Evolutionary conservation across 1,284 basidiomycete genomes (phyloP).

Genomic region (Naganishia liquefaciens): DNA sequence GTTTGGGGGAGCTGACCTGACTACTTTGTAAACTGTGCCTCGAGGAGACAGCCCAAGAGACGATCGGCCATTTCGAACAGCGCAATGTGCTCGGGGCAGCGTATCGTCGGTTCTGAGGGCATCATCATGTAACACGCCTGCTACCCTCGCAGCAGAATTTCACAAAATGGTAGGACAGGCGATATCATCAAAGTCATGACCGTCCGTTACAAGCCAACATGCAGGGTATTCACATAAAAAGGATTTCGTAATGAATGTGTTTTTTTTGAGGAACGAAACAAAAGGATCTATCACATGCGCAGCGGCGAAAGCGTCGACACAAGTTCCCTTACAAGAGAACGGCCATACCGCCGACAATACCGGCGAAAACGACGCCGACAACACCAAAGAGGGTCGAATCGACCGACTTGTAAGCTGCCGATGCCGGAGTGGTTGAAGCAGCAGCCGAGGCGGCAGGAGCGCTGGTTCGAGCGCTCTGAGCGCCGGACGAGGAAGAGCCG

Average conservation of each 20-base stretch:
- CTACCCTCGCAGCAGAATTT: too few relatives aligned
- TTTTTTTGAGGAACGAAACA: neutral
- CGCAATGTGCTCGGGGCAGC: too few relatives aligned
- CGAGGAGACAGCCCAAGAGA: too few relatives aligned
- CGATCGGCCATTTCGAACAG: too few relatives aligned
- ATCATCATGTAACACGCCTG: too few relatives aligned
- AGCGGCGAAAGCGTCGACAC: neutral
- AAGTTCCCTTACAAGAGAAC: conserved; percentile 44
- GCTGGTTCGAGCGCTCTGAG: conserved; percentile 3
- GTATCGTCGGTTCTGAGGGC: too few relatives aligned
- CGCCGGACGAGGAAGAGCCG: neutral
- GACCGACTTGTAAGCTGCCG: conserved; percentile 29
- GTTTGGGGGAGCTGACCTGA: too few relatives aligned
- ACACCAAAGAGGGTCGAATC: conserved; percentile 26
- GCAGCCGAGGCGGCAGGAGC: neutral
- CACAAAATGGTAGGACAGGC: neutral
- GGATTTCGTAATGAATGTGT: conserved; percentile 8
- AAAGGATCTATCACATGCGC: neutral
- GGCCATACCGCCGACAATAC: conserved; percentile 45
- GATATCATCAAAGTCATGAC: conserved; percentile 17
- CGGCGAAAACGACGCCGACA: conserved; percentile 35
- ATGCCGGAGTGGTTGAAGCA: conserved; percentile 32
- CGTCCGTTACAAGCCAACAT: conserved; percentile 14
- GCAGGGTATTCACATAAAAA: conserved; percentile 18
- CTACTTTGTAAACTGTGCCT: too few relatives aligned